Base-by-base conservation (phyloP, 805 yeast species). In the Candida rishiriensis region DNA sequence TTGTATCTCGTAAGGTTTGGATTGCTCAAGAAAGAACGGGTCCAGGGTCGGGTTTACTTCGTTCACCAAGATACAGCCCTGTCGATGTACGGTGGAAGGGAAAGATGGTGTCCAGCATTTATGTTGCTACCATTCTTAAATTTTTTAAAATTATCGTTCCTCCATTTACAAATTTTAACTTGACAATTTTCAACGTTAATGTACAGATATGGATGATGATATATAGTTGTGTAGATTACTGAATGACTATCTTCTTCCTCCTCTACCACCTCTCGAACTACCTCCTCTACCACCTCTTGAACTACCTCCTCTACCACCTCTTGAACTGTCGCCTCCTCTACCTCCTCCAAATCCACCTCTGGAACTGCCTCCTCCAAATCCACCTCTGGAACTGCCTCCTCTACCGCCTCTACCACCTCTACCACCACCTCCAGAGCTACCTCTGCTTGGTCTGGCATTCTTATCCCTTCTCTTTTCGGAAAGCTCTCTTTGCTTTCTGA, bases 391-490 rank as follows among this genome's bases (percentile, higher is more conserved):
- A 9, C 35, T 16, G 2, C 34, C 29, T 26, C 40, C 28, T 13
- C 14, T 6, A 16, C 40, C 36, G 3, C 45, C 36, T 2, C 36
- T 6, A 9, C 35, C 29, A 2, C 34, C 29, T 26, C 40, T 37
- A 6, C 14, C 11, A 16, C 40, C 36, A 3, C 45, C 36, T 2
- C 36, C n/a, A n/a, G n/a, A n/a, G n/a, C n/a, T 6, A 32, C 41
- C 28, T 29, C 70, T 74, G 17, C 68, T 53, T 12, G 93, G 95
- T 61, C 97, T 78, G 3, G 85, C 96, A 54, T 88, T 90, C 79
- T 93, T 93, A 4, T 81, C 90, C 57, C 75, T 76, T 51, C 84
- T 75, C 66, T 87, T 75, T 49, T 89, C 95, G 66, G 81, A 76
- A 32, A 61, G 57, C 37, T 72, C 73, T 69, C 99, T 80, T 21